Evolutionary conservation across 768 basidiomycete species (phyloP).

Genomic region (Epithele typhae): DNA sequence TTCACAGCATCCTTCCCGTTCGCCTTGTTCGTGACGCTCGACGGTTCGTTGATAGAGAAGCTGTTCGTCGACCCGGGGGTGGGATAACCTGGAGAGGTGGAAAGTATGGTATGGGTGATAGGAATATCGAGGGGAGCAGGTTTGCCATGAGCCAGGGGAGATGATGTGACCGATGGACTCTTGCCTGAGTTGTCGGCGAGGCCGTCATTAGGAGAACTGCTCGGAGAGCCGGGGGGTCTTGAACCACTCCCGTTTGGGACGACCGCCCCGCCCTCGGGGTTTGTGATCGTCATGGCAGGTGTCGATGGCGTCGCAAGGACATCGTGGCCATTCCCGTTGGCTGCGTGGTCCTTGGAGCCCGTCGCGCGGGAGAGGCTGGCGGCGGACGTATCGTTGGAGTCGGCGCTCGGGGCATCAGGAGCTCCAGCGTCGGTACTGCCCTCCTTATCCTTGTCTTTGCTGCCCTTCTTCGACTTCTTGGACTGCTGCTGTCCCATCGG

Average conservation of each 20-base stretch:
- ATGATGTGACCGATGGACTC: constrained; percentile 20
- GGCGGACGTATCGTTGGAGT: constrained; percentile 35
- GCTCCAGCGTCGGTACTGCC: constrained; percentile 26
- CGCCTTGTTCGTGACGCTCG: constrained; percentile 28
- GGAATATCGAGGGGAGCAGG: constrained; percentile 74
- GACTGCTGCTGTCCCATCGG: constrained; percentile 84
- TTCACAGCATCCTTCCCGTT: constrained; percentile 57
- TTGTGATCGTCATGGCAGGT: constrained; percentile 31
- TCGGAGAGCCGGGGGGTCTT: constrained; percentile 28
- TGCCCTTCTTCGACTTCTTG: constrained; percentile 70
- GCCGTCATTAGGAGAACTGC: constrained; percentile 32
- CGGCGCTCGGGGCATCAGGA: constrained; percentile 40
- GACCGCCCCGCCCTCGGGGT: constrained; percentile 29
- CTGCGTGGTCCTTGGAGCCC: constrained; percentile 29
- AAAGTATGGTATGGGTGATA: constrained; percentile 79
- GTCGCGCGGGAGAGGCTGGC: constrained; percentile 43
- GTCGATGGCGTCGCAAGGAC: constrained; percentile 28
- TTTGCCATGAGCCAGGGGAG: constrained; percentile 27
- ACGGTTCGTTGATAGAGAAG: constrained; percentile 34
- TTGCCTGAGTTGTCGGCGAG: constrained; percentile 31
- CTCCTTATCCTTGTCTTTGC: constrained; percentile 68
- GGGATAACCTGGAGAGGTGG: constrained; percentile 42
- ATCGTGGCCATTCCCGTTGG: constrained; percentile 36
- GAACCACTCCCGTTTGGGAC: constrained; percentile 38
- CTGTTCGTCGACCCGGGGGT: constrained; percentile 44